Evolutionary conservation across 805 yeast genomes (phyloP).

Genomic region (Zygosaccharomyces kombuchaensis): DNA sequence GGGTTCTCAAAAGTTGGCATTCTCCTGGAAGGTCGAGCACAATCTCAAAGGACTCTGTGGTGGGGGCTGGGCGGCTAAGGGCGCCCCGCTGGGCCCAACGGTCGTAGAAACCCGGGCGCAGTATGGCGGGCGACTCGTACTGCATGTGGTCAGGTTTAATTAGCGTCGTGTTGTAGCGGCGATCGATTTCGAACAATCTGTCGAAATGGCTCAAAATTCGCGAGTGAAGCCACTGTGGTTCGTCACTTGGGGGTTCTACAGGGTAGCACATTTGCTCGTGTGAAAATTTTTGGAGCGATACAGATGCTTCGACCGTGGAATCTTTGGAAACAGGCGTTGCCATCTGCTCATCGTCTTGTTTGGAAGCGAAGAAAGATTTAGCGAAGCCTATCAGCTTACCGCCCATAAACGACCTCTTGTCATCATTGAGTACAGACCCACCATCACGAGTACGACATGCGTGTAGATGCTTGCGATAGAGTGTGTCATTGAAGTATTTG

Average conservation of each 20-base stretch:
- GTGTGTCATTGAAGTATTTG: conserved; percentile 20
- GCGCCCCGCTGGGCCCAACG: conserved; percentile 25
- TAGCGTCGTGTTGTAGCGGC: conserved; percentile 39
- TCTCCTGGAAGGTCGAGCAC: conserved; percentile 24
- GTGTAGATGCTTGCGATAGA: conserved; percentile 15
- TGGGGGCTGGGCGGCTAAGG: conserved; percentile 17
- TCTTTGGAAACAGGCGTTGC: conserved; percentile 12
- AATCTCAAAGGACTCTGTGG: conserved; percentile 31
- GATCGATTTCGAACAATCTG: conserved; percentile 45
- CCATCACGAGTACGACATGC: conserved; percentile 10
- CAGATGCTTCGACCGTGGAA: conserved; percentile 10
- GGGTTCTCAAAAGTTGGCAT: conserved; percentile 5
- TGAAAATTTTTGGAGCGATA: not conserved
- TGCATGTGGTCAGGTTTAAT: conserved; percentile 39
- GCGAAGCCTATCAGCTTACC: conserved; percentile 10
- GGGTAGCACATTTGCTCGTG: conserved; percentile 3
- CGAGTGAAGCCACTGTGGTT: conserved; percentile 33
- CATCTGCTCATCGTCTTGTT: not conserved
- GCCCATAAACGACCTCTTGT: conserved; percentile 4
- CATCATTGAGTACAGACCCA: conserved; percentile 5
- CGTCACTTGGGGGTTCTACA: not conserved
- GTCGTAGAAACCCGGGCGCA: conserved; percentile 33
- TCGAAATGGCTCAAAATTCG: conserved; percentile 36
- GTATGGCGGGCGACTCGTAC: conserved; percentile 26
- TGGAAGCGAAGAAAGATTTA: conserved; percentile 16